Evolutionary conservation across 2,329 filamentous ascomycete genomes (phyloP).

Genomic region (Xylariaceae sp.): DNA sequence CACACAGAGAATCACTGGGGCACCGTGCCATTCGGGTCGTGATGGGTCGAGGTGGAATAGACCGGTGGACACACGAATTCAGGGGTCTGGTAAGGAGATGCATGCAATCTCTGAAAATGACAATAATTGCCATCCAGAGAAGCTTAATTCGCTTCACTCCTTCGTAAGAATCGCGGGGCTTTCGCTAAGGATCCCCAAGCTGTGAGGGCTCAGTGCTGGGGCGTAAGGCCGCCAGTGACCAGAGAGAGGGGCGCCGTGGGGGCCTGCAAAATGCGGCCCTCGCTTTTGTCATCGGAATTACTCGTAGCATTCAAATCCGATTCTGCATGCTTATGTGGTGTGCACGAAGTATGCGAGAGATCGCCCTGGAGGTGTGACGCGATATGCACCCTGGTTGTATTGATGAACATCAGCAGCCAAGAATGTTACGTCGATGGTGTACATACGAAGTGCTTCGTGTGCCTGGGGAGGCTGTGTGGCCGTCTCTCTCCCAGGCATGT

Average conservation of each 20-base stretch:
- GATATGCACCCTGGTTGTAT: conserved; percentile 10
- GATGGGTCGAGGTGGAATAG: too few relatives aligned
- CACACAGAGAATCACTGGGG: too few relatives aligned
- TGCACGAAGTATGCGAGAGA: not conserved
- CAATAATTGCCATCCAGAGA: too few relatives aligned
- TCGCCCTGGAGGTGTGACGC: conserved; percentile 8
- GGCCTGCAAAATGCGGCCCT: not conserved
- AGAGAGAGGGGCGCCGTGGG: not conserved
- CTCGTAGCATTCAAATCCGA: not conserved
- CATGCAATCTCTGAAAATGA: too few relatives aligned
- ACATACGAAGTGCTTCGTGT: not conserved
- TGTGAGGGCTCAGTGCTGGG: not conserved
- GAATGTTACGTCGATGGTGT: not conserved
- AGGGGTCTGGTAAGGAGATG: too few relatives aligned
- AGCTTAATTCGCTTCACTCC: too few relatives aligned
- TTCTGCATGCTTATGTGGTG: not conserved
- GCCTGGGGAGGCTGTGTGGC: not conserved
- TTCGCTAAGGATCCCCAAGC: too few relatives aligned
- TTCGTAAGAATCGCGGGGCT: too few relatives aligned
- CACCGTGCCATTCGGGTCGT: too few relatives aligned
- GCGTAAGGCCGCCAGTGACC: not conserved
- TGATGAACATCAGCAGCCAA: conserved; percentile 2
- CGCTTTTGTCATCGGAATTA: not conserved
- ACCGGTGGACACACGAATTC: too few relatives aligned
- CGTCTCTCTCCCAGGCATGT: not conserved